phyloP scores from a whole-genome alignment of 129 eudicot genomes.

The Flaveria trinervia region DNA sequence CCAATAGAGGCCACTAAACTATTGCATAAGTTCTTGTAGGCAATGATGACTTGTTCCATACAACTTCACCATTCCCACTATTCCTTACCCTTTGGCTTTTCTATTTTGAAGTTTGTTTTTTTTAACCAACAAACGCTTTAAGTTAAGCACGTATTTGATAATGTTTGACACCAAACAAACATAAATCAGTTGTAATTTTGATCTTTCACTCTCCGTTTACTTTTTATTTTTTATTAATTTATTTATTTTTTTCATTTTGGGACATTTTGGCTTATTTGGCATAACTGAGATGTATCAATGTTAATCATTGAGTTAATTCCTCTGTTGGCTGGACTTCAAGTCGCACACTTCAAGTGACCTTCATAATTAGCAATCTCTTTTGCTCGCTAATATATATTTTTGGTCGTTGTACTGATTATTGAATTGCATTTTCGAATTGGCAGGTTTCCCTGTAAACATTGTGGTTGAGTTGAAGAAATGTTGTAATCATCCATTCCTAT shows the following conservation, averaged over 20 bases:
- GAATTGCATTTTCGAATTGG: slow-evolving; percentile 19
- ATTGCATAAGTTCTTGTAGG: not conserved
- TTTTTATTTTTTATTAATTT: not conserved
- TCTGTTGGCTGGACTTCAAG: not conserved
- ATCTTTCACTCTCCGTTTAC: not conserved
- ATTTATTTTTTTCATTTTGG: not conserved
- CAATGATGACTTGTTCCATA: not conserved
- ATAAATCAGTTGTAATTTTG: not conserved
- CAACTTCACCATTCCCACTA: not conserved
- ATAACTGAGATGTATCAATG: not conserved
- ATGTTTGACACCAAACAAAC: not conserved
- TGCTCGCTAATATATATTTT: not conserved
- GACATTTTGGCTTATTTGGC: not conserved
- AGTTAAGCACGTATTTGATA: not conserved
- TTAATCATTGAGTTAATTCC: not conserved
- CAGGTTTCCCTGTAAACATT: slow-evolving; percentile 90
- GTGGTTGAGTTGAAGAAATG: slow-evolving; percentile 99
- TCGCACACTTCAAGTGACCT: not conserved
- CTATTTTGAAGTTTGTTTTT: not conserved
- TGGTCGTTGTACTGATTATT: slow-evolving; percentile 6
- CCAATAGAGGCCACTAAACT: not conserved
- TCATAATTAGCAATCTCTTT: slow-evolving; percentile 4
- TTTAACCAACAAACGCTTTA: not conserved
- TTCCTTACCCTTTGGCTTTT: not conserved
- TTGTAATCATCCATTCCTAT: slow-evolving; percentile 96